A percentile compares a stretch with the other conserved stretches of the same genome.
These are phyloP conservation scores for Primulina eburnea DNA, from an alignment of 257 asterid genomes.

Conservation along the genomic window DNA sequence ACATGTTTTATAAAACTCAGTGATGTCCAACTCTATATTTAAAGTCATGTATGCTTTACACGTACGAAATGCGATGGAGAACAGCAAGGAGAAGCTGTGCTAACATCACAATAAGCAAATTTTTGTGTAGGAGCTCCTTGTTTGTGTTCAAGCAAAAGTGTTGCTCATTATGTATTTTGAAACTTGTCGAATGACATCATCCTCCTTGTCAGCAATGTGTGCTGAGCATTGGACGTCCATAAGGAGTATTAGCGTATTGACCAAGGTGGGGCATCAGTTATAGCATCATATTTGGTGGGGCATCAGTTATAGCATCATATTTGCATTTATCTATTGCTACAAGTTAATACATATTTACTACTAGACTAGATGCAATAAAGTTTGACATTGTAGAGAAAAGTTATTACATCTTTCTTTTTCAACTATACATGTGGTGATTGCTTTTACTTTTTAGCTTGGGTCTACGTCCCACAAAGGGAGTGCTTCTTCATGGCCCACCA, in stretches of 20 bases:
- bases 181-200: constrained; percentile 9
- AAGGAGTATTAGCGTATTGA: constrained; percentile 1
- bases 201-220: not conserved
- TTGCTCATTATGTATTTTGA: not conserved
- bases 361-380: constrained; percentile 2
- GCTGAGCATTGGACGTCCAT: not conserved
- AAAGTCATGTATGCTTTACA: constrained; percentile 15
- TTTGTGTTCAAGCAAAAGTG: not conserved
- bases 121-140: not conserved
- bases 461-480: constrained; percentile 89
- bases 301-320: not conserved
- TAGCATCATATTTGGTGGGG: constrained; percentile 1
- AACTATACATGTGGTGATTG: constrained; percentile 21
- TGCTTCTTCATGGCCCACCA: constrained; percentile 96
- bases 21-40: not conserved
- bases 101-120: constrained; percentile 4
- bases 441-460: constrained; percentile 56
- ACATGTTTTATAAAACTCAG: not conserved
- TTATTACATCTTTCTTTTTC: not conserved
- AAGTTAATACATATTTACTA: constrained; percentile 14
- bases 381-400: not conserved
- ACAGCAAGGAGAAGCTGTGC: constrained; percentile 1
- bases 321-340: constrained; percentile 15
- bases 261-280: constrained; percentile 14
- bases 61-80: constrained; percentile 10